Evolutionary conservation across 2,329 filamentous ascomycete species (phyloP), one percentile per base, ranked within the genome.

Genomic region (Leptographium procerum): DNA sequence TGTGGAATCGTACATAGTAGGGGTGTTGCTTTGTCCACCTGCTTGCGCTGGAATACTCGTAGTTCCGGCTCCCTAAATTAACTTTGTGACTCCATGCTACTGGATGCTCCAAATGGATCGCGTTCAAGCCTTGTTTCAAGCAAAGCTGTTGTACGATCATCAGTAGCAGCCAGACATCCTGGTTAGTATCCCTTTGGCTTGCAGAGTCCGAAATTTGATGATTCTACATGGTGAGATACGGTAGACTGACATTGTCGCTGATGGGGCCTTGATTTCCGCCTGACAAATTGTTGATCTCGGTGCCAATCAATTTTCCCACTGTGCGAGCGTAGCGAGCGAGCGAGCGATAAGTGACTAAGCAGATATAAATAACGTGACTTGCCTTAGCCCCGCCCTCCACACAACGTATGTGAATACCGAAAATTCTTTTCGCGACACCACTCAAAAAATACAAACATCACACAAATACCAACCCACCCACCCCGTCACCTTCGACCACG

Each of bases 381-480:
- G 4, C 1, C 14, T 10, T 22, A 52, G 56, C 56, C 56, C 56
- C 56, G 56, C 56, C 56, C 56, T 57, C 51, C 56, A 57, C 50
- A 47, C 36, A 57, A 40, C 16, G 52, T 26, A 22, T 56, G 8
- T 31, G 28, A 50, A 19, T 26, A 19, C 19, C 56, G 40, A 57
- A 57, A 57, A 57, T 57, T 57, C 56, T 57, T 57, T 57, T 57
- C 28, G 34, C 33, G 36, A 52, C 34, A 34, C 45, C 40, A 24
- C n/a, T 33, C 48, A 19, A 56, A 56, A 56, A 36, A 16, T 51
- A 22, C 29, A 40, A 55, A 45, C 55, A 52, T 43, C 56, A 45
- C 33, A 57, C 34, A 45, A 33, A 28, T 24, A 24, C 26, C 13
- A 9, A 22, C 51, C 50, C 51, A 28, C 31, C 26, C 43, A 9